Evolutionary conservation across 208 protist genomes (phyloP).

Genomic region (Spongospora subterranea): DNA sequence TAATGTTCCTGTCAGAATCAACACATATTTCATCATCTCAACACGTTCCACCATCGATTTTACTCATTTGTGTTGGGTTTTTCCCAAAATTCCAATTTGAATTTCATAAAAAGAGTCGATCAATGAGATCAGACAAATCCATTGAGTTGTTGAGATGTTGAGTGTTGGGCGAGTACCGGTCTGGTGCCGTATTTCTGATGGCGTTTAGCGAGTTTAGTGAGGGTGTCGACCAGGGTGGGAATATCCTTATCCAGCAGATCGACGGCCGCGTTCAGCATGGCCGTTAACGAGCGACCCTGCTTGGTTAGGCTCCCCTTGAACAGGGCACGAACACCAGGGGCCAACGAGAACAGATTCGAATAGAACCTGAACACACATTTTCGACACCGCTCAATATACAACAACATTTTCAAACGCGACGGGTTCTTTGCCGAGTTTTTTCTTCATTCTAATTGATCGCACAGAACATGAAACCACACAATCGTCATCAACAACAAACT

Average conservation of each 20-base stretch:
- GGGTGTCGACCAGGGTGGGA: neutral
- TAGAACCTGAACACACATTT: neutral
- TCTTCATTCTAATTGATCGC: too few species aligned
- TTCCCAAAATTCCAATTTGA: too few species aligned
- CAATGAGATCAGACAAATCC: neutral
- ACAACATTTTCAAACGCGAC: too few species aligned
- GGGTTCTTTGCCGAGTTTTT: too few species aligned
- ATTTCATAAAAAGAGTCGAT: neutral
- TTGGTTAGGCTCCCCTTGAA: slow-evolving; percentile 3
- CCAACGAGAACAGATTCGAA: neutral
- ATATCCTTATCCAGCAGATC: neutral
- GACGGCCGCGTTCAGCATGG: neutral
- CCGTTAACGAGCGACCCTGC: neutral
- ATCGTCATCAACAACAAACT: too few species aligned
- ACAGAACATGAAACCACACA: too few species aligned
- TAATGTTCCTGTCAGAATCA: slow-evolving; percentile 13
- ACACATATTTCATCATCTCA: too few species aligned
- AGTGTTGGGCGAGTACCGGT: neutral
- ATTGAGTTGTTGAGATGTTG: too few species aligned
- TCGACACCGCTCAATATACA: too few species aligned
- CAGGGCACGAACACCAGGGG: neutral
- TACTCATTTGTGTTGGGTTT: too few species aligned
- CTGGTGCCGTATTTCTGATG: neutral
- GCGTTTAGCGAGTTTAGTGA: neutral
- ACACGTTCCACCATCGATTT: too few species aligned